Evolutionary conservation across 2,329 filamentous ascomycete species (phyloP), one percentile per base, ranked within the genome.

Genomic region (Aureobasidium mangrovei): DNA sequence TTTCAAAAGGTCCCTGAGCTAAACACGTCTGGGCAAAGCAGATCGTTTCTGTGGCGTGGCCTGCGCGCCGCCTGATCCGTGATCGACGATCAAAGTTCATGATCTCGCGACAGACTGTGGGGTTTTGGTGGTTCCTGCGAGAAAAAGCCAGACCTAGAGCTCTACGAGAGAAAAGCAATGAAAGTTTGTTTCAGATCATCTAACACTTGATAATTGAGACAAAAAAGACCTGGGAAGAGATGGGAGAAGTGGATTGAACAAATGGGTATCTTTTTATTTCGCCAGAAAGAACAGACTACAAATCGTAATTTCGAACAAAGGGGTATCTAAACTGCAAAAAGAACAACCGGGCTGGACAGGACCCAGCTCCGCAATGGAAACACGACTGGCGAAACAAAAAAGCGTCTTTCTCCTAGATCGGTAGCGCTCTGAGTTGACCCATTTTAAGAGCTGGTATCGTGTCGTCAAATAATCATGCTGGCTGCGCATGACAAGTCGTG

Each of bases 1-100:
- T 52, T 52, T 40, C 46, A 40, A 31, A 52, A 51, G 18, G 39
- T 52, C 48, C 48, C 39, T 52, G 48, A 10, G 26, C 48, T 52
- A 52, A 38, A 31, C 31, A n/a, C 4, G 28, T 42, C 42, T 29
- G 7, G 48, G 48, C 39, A 43, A 42, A 10, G 48, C 39, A 24
- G 39, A 43, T 39, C 42, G 29, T 31, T 29, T 4, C 18, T 18
- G 18, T 18, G 18, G 18, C 26, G 38, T 29, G 33, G 9, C 41
- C 47, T 29, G 47, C 47, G 39, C 32, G 48, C 39, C 9, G 28
- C 18, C 18, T 18, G 18, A 18, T 18, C 3, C 12, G 3, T 43
- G 48, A 52, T 52, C 48, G 48, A 43, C 29, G 48, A 52, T 52
- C 18, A 24, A 6, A 35, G 4, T 24, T 36, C 24, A 35, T 39